Conservation (phyloP, 306 rosid species). For the Cucurbita pepo region DNA sequence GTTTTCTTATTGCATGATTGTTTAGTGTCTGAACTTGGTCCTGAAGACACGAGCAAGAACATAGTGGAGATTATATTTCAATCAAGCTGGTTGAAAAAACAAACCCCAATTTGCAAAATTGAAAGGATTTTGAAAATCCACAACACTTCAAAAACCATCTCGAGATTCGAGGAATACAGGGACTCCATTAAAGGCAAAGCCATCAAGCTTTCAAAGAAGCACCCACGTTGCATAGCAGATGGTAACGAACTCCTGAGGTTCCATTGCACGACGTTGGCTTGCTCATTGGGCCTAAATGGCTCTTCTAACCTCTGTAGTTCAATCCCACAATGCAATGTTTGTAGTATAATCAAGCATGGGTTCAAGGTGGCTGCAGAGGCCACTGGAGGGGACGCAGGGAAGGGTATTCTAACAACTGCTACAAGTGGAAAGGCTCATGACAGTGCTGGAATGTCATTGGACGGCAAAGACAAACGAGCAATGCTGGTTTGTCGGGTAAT, state of each 20-base stretch:
- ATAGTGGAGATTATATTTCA: constrained; percentile 95
- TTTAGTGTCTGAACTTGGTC: constrained; percentile 77
- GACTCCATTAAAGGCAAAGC: constrained; percentile 78
- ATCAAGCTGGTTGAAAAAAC: constrained; percentile 90
- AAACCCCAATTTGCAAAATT: constrained; percentile 76
- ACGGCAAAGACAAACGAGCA: constrained; percentile 37
- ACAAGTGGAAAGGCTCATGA: constrained; percentile 92
- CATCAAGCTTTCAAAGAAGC: constrained; percentile 49
- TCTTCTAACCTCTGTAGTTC: constrained; percentile 78
- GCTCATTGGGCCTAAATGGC: constrained; percentile 79
- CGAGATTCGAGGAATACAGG: constrained; percentile 73
- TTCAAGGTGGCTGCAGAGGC: constrained; percentile 28
- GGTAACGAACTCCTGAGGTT: constrained; percentile 91
- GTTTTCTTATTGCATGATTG: background rate
- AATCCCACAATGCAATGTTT: constrained; percentile 46
- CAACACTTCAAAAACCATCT: constrained; percentile 62
- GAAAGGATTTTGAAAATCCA: constrained; percentile 85
- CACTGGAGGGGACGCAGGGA: constrained; percentile 8
- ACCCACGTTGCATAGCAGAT: constrained; percentile 86
- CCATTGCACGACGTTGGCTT: constrained; percentile 60
- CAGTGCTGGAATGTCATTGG: constrained; percentile 18
- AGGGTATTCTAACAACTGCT: constrained; percentile 69
- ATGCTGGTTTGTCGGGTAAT: constrained; percentile 97
- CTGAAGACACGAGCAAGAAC: constrained; percentile 96
- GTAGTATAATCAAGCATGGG: constrained; percentile 63